Evolutionary conservation across 805 yeast species (phyloP), one percentile per base, ranked within the genome.

Genomic region (Suhomyces sp.): DNA sequence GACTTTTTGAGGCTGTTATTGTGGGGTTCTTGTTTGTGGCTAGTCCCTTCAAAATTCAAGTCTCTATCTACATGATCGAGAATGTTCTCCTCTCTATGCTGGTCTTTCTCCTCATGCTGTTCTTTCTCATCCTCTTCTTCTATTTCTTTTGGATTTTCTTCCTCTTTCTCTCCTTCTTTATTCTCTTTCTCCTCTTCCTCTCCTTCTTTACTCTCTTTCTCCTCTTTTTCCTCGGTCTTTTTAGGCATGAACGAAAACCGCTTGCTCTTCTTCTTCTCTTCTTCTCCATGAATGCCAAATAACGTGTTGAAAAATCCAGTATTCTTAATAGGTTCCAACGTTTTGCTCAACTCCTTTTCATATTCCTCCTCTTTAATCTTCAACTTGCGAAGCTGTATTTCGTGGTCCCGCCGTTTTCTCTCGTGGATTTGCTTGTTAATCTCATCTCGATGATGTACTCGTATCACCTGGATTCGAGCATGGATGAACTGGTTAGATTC

Each of bases 401-500:
- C 78, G 54, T 73, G 77, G 54, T 75, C 79, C 45, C 61, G 62
- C 29, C 68, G 61, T 52, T 69, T 71, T 43, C 79, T 62, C 48
- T 72, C 77, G 49, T 66, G 69, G 47, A 75, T 68, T 54, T 67
- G 66, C 44, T 67, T 59, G 20, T 65, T 56, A 48, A 74, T 73
- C 55, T 69, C 70, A 53, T 71, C 66, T 49, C 65, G 63, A 52
- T 74, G 77, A 50, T 71, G 76, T 4, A 67, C 68, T 54, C 67
- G 66, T 47, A 74, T 72, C 19, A 60, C 53, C 52, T 72, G 71
- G 25, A 75, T 72, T 35, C 79, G 61, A 25, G 67, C 66, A 48
- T 71, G 75, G 25, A 75, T 69, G 50, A 74, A 73, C 46, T 61
- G 59, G 49, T 63, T 71, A 27, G 77, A 64, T 49, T 75, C 79